phyloP scores from a whole-genome alignment of 768 basidiomycete species.

The Rhodotorula babjevae region DNA sequence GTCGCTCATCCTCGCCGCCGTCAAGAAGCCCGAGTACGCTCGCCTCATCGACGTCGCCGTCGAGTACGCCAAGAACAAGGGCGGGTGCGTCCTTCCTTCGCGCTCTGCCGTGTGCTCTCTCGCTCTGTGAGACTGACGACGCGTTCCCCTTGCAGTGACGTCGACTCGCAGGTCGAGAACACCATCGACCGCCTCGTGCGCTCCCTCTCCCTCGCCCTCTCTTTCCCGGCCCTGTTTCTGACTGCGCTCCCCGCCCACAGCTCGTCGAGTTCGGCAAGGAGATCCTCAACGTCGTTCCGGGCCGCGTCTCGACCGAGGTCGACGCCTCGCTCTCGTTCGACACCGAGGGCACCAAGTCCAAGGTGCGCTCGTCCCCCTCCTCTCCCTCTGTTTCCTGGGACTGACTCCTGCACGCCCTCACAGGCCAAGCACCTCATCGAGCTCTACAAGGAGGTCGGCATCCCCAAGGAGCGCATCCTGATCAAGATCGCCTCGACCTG shows the following conservation, averaged over 20 bases:
- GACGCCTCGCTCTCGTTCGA: conserved; percentile 97
- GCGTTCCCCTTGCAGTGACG: conserved; percentile 47
- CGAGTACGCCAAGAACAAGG: conserved; percentile 70
- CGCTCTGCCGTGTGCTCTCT: too few relatives aligned
- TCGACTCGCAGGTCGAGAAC: conserved; percentile 68
- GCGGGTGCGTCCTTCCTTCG: conserved; percentile 51
- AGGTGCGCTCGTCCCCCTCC: conserved; percentile 51
- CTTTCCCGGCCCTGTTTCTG: background rate
- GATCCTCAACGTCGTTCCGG: conserved; percentile 91
- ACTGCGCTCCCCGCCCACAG: conserved; percentile 49
- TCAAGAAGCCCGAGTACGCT: conserved; percentile 80
- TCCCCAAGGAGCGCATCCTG: conserved; percentile 86
- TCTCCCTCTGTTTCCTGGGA: background rate
- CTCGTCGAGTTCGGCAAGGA: conserved; percentile 96
- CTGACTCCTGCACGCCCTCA: background rate
- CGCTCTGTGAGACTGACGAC: too few relatives aligned
- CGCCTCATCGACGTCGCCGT: conserved; percentile 73
- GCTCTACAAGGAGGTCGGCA: conserved; percentile 88
- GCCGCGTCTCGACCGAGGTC: conserved; percentile 97
- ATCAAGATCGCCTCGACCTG: conserved; percentile 99
- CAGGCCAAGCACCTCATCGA: conserved; percentile 67
- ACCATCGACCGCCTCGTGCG: conserved; percentile 85
- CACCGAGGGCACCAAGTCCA: conserved; percentile 83
- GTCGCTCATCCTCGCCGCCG: conserved; percentile 72
- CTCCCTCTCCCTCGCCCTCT: background rate